Evolutionary conservation across 2,329 filamentous ascomycete species (phyloP), one percentile per base, ranked within the genome.

Genomic region (Aulographum hederae): DNA sequence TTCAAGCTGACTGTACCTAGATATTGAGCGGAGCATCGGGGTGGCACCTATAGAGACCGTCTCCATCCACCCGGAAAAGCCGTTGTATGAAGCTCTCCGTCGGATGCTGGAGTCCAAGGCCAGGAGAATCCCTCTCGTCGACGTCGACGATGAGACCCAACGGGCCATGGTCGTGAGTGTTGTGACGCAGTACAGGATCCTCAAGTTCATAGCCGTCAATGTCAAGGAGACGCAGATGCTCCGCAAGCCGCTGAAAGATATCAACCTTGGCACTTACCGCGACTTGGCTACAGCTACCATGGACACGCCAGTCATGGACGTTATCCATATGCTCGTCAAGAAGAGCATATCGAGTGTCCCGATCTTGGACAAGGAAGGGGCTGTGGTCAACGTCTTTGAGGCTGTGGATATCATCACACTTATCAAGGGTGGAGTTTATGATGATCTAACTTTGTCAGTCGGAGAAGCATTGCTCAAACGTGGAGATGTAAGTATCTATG

Each of bases 141-240:
- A 94, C 44, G 69, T 80, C 40, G 89, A 98, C 48, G 85, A 91
- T 48, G 89, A 98, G 56, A 98, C 89, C 2, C 74, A 79, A 34
- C 71, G 84, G 39, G 75, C 89, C 47, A 89, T 86, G 58, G 84
- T 98, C 13, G 80, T 98, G 38, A 94, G 84, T 45, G 89, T 98
- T 38, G 79, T 98, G 36, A 98, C 89, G 1, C 89, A 98, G 54
- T 98, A 98, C 56, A 78, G 91, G 36, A 95, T 98, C 43, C 69
- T 98, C 40, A 98, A 98, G 52, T 98, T 98, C 52, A 91, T 98
- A 38, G 85, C 89, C 8, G 86, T 98, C 54, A 98, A 98, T 54
- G 73, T 80, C 26, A 73, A 76, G 43, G 79, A 92, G 49, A 94
- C 86, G 4, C 77, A 91, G 44, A 69, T 84, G 48, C 60, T 98